Evolutionary conservation across 2,329 filamentous ascomycete genomes (phyloP).

Genomic region (Aureobasidium sp.): DNA sequence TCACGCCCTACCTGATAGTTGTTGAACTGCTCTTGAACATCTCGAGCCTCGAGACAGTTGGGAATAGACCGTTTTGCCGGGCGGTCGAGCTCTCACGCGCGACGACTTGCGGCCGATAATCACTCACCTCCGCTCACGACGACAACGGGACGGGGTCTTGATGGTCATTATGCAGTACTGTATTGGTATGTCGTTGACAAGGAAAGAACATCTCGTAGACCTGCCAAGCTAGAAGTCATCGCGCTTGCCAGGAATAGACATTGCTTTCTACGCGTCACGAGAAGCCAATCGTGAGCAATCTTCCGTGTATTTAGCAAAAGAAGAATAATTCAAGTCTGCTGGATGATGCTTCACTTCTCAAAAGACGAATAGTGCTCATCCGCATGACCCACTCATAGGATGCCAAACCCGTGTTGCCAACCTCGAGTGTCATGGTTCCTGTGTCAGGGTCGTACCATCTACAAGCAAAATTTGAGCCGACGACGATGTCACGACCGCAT

Average conservation of each 20-base stretch:
- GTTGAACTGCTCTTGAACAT: background rate
- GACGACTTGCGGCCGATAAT: background rate
- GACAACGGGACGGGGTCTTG: background rate
- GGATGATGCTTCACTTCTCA: too few species aligned
- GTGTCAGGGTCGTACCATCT: too few species aligned
- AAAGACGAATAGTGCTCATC: too few species aligned
- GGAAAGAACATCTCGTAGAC: background rate
- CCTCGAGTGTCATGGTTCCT: too few species aligned
- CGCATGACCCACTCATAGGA: too few species aligned
- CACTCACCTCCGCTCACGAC: background rate
- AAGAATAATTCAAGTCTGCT: too few species aligned
- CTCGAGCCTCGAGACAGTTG: background rate
- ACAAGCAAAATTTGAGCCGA: too few species aligned
- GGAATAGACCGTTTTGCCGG: background rate
- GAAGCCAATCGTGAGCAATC: background rate
- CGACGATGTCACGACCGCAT: too few species aligned
- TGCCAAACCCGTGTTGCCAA: too few species aligned
- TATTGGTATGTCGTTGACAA: background rate
- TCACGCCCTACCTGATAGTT: background rate
- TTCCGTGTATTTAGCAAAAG: too few species aligned
- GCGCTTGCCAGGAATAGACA: background rate
- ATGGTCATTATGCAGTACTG: background rate
- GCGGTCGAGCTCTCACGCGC: background rate
- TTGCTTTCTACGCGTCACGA: background rate
- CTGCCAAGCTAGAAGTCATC: background rate